Evolutionary conservation across 176 grass and related monocot genomes (phyloP), one percentile per base, ranked within the genome.

Genomic region (Saccharum spontaneum): DNA sequence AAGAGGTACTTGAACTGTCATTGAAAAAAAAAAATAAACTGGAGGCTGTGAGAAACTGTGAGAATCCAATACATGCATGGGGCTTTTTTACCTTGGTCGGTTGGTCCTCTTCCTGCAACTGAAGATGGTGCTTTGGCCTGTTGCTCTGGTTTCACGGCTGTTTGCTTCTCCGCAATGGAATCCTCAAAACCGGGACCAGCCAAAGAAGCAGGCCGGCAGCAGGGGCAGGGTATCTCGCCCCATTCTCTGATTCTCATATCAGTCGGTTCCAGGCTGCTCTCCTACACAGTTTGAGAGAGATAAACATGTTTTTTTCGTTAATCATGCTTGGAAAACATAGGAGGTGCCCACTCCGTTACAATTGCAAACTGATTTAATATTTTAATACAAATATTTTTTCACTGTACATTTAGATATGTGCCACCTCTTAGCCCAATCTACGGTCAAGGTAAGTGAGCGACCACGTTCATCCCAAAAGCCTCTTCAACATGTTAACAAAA

Each of bases 121-220:
- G 59, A 63, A 63, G 60, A n/a, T 63, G 45, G 50, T 64, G 44
- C 16, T 72, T 70, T 54, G 83, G 71, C 14, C 11, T 67, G 50
- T 77, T 76, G 83, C 52, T 82, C 71, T 77, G 63, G 13, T 28
- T 62, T 30, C 7, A 18, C 28, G 77, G 50, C 12, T 62, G 82
- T 64, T 66, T 82, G 69, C 78, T 70, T 86, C 33, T 57, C 65
- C 23, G 34, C 60, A 9, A 3, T 31, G 85, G 85, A 75, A 87
- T 81, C 77, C 36, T 71, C 18, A 77, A 44, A 82, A 28, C 20
- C 20, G 54, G 54, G 54, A 57, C 66, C 72, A 50, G 39, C 71
- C 49, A 63, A 57, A n/a, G 34, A 45, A 46, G 8, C 22, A 59
- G 83, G 82, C 34, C 6, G 11, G 59, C 59, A 63, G 10, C 22